phyloP scores from a whole-genome alignment of 805 yeast species.

The Teunomyces barrocoloradensis region DNA sequence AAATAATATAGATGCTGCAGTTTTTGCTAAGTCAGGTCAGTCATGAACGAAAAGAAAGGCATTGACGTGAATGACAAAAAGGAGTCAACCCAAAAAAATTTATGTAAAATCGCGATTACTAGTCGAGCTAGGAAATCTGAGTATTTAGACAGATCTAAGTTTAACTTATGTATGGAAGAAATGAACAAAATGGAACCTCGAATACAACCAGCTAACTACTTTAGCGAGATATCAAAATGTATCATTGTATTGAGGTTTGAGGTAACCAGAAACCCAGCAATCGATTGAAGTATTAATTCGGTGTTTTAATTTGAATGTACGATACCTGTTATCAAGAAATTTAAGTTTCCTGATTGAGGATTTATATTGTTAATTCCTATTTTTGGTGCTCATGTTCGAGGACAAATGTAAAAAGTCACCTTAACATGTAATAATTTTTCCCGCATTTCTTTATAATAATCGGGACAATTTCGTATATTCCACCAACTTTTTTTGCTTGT shows the following conservation, averaged over 20 bases:
- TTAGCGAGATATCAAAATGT: not conserved
- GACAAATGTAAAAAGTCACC: not conserved
- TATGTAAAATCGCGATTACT: conserved; percentile 1
- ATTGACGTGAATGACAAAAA: conserved; percentile 3
- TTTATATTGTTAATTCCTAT: not conserved
- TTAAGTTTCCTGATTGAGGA: conserved; percentile 1
- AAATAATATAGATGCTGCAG: not conserved
- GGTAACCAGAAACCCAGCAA: not conserved
- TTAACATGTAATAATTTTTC: not conserved
- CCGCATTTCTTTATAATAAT: not conserved
- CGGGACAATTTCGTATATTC: not conserved
- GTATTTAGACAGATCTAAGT: conserved; percentile 2
- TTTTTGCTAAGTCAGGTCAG: not conserved
- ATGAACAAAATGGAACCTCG: not conserved
- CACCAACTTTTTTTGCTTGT: not conserved
- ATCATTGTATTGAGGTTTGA: not conserved
- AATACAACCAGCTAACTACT: not conserved
- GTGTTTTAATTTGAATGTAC: not conserved
- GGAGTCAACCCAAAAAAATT: conserved; percentile 2
- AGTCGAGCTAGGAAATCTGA: not conserved
- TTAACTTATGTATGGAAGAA: not conserved
- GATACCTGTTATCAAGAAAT: conserved; percentile 2
- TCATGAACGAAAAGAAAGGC: not conserved
- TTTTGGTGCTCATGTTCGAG: not conserved
- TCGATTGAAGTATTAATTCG: not conserved